Evolutionary conservation across 306 rosid genomes (phyloP).

Genomic region (Acmispon strigosus): DNA sequence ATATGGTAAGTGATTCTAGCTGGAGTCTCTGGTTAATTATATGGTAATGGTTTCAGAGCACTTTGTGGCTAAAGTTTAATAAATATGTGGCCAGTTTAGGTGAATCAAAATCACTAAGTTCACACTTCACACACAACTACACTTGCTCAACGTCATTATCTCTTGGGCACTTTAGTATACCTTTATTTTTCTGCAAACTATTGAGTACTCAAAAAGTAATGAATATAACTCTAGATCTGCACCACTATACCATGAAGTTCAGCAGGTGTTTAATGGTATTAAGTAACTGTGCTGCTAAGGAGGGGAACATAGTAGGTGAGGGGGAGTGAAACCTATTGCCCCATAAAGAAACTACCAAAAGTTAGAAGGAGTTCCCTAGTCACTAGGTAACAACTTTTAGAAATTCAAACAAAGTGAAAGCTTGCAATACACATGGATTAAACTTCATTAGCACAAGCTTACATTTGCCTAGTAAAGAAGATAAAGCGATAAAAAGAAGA

Average conservation of each 20-base stretch:
- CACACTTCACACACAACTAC: neutral
- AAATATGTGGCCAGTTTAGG: neutral
- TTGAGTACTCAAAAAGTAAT: neutral
- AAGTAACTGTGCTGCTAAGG: neutral
- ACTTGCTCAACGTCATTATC: neutral
- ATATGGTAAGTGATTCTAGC: too few relatives aligned
- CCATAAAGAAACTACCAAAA: neutral
- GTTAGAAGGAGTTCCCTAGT: neutral
- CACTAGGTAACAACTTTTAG: neutral
- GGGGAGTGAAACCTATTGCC: neutral
- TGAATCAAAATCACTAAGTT: neutral
- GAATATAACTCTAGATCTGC: neutral
- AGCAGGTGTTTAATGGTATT: neutral
- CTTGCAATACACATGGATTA: neutral
- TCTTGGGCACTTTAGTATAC: neutral
- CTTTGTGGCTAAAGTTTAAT: too few relatives aligned
- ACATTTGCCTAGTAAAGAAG: neutral
- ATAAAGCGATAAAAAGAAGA: conserved; percentile 6
- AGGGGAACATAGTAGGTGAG: neutral
- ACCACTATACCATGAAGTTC: neutral
- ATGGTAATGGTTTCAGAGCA: neutral
- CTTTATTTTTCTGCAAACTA: neutral
- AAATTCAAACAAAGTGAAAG: neutral
- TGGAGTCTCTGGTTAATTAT: too few relatives aligned
- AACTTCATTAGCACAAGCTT: neutral